Conservation (phyloP, 2,329 filamentous ascomycete species). For the Bisporella sp. region DNA sequence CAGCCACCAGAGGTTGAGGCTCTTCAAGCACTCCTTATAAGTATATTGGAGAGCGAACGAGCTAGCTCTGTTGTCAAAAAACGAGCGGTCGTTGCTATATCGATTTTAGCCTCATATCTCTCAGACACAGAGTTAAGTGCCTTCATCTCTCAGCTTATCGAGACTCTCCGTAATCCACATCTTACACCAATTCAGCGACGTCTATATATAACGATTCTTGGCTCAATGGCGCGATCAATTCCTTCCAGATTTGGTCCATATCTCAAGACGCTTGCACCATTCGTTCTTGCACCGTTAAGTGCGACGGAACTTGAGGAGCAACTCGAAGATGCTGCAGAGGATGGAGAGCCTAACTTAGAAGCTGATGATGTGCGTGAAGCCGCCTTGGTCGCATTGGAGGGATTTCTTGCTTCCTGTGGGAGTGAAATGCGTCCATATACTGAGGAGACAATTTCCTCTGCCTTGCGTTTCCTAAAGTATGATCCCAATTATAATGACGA, state of each 20-base stretch:
- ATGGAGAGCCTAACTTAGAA: slow-evolving; percentile 61
- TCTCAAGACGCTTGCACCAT: slow-evolving; percentile 65
- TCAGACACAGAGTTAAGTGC: slow-evolving; percentile 64
- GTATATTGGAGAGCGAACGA: slow-evolving; percentile 72
- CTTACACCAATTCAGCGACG: slow-evolving; percentile 64
- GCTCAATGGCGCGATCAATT: slow-evolving; percentile 80
- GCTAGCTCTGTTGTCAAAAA: slow-evolving; percentile 91
- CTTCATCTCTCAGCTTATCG: slow-evolving; percentile 68
- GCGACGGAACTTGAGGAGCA: slow-evolving; percentile 66
- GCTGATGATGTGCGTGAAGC: slow-evolving; percentile 73
- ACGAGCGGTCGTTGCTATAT: slow-evolving; percentile 80
- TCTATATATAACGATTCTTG: slow-evolving; percentile 82
- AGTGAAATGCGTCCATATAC: slow-evolving; percentile 81
- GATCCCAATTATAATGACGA: slow-evolving; percentile 80
- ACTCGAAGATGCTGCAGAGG: slow-evolving; percentile 63
- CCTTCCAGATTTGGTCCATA: slow-evolving; percentile 80
- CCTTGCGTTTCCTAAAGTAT: slow-evolving; percentile 82
- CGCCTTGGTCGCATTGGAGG: slow-evolving; percentile 66
- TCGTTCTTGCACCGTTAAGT: slow-evolving; percentile 70
- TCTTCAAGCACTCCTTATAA: slow-evolving; percentile 70
- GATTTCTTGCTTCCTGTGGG: slow-evolving; percentile 77
- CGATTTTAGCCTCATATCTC: slow-evolving; percentile 76
- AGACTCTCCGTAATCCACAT: slow-evolving; percentile 57
- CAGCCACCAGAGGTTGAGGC: slow-evolving; percentile 73
- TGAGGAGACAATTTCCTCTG: slow-evolving; percentile 64